Conservation (phyloP, 139 green algal species). For the Micractinium conductrix region DNA sequence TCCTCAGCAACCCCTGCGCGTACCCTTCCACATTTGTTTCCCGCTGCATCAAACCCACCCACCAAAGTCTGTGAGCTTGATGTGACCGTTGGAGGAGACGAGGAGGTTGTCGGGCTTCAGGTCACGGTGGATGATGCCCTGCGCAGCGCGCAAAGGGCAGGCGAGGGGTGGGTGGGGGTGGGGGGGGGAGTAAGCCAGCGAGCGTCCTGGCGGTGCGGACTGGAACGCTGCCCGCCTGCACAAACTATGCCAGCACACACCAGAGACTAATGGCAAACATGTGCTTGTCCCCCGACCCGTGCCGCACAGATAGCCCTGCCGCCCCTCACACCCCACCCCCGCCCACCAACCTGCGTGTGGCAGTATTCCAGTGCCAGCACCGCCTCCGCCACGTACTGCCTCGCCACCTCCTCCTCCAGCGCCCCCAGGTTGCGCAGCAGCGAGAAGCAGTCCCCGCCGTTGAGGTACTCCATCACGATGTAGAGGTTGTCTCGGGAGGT, state of each 20-base stretch:
- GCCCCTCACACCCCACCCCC: too few relatives aligned
- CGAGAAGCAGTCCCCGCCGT: constrained; percentile 86
- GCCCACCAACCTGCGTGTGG: constrained; percentile 75
- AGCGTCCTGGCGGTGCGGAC: too few relatives aligned
- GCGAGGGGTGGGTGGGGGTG: too few relatives aligned
- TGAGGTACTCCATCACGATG: constrained; percentile 98
- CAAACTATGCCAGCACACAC: too few relatives aligned
- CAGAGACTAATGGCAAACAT: too few relatives aligned
- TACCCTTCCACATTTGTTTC: neutral
- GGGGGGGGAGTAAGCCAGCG: too few relatives aligned
- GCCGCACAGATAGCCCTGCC: too few relatives aligned
- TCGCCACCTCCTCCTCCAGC: constrained; percentile 85
- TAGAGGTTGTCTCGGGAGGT: constrained; percentile 92
- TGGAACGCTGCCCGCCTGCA: too few relatives aligned
- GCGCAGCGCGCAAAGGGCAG: neutral
- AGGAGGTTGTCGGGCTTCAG: constrained; percentile 99
- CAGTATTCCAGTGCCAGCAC: constrained; percentile 96
- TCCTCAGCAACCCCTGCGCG: too few relatives aligned
- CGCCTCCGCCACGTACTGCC: constrained; percentile 90
- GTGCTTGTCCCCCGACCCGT: too few relatives aligned
- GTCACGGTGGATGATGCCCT: constrained; percentile 94
- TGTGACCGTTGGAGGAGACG: constrained; percentile 86
- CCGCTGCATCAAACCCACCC: neutral
- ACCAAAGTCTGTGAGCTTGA: constrained; percentile 97
- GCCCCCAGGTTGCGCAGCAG: constrained; percentile 82